A percentile compares a stretch with the other conserved stretches of the same genome.
These are phyloP conservation scores for Aspergillus carlsbadensis DNA, from an alignment of 495 filamentous ascomycete species.

Conservation along the genomic window DNA sequence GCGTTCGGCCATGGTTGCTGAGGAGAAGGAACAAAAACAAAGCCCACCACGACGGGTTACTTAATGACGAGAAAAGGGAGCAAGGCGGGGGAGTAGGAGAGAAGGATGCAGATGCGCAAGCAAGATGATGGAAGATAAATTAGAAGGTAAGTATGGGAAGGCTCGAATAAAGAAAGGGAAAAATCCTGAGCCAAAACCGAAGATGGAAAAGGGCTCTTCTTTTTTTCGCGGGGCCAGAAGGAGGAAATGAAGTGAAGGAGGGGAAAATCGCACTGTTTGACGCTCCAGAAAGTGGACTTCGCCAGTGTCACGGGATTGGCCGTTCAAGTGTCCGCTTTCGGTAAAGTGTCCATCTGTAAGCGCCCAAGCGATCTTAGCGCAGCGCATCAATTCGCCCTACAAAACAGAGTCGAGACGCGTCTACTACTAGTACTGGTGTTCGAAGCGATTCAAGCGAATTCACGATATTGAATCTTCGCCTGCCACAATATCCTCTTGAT, in stretches of 20 bases:
- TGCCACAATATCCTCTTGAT: too few species aligned
- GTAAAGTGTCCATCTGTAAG: conserved; percentile 16
- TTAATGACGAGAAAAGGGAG: conserved; percentile 22
- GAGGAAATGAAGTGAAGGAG: conserved; percentile 19
- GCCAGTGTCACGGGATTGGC: conserved; percentile 22
- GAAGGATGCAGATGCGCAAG: conserved; percentile 20
- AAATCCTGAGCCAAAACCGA: conserved; percentile 14
- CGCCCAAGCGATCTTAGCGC: conserved; percentile 34
- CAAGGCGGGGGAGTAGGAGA: conserved; percentile 18
- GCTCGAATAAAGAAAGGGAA: conserved; percentile 14
- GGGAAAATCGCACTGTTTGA: conserved; percentile 19
- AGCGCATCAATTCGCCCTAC: not conserved
- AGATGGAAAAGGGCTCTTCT: conserved; percentile 7
- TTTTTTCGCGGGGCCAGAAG: conserved; percentile 10
- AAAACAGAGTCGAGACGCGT: conserved; percentile 6
- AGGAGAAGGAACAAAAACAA: conserved; percentile 38
- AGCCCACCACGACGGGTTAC: conserved; percentile 27
- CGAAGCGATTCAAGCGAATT: not conserved
- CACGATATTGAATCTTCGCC: too few species aligned
- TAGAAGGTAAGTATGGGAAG: conserved; percentile 13
- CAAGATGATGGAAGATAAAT: conserved; percentile 39
- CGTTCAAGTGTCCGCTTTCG: conserved; percentile 24
- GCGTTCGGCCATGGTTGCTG: conserved; percentile 83
- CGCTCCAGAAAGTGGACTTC: conserved; percentile 18
- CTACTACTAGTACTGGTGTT: not conserved